Base-by-base conservation (phyloP, 2,329 filamentous ascomycete species). In the Microcyclosporella mali region DNA sequence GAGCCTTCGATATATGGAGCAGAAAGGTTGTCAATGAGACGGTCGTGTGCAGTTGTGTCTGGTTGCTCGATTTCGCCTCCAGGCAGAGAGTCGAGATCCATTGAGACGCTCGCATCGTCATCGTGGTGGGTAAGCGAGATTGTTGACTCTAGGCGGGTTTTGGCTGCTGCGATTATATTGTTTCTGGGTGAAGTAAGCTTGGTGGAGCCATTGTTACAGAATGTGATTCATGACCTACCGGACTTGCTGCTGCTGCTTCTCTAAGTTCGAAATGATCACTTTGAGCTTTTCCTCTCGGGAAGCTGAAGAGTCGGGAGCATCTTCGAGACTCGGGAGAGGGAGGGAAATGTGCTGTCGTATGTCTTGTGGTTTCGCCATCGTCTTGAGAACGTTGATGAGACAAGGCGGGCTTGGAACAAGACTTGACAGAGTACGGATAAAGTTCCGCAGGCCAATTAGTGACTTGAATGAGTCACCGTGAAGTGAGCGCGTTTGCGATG, bases 181-280 rank as follows among this genome's bases (percentile, higher is more conserved):
- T 45, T 19, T 16, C 35, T 43, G 41, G 35, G 14, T 14, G 3
- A 16, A n/a, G 16, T 44, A 18, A 42, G 45, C 15, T 21, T 19
- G 21, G n/a, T 40, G n/a, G n/a, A n/a, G 19, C 28, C 9, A 12
- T 15, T 12, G 32, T 12, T 33, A 12, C 6, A 17, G 15, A 18
- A 15, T 8, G 10, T 14, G 16, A 15, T 33, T 7, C 6, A 21
- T 21, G 18, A 9, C 40, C 8, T 31, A 52, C 48, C 37, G 40
- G 17, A 48, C 49, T 27, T 43, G 30, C 6, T 52, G 44, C 4
- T 57, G 50, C 14, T 53, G 44, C 9, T 45, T 41, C 6, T 57
- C 54, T 16, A 58, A 41, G 28, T 58, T 58, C 12, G 46, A 21
- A 21, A 57, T 50, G 37, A 57, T 57, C 38, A 41, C 43, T 15